phyloP scores from a whole-genome alignment of 1,284 basidiomycete genomes.

The Sporisorium reilianum region DNA sequence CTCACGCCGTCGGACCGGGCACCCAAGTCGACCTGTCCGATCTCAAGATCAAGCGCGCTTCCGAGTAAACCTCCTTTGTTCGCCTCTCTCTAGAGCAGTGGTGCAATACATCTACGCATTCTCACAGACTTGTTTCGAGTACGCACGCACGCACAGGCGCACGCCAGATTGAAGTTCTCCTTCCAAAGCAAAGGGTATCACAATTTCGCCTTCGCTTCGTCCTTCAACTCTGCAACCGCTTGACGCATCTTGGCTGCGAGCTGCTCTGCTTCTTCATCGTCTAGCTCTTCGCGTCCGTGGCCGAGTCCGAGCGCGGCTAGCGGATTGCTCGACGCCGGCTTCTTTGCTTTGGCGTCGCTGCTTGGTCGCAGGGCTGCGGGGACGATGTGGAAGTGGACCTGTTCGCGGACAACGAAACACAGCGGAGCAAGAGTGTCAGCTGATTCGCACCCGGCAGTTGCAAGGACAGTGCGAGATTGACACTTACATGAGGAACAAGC shows the following conservation, averaged over 20 bases:
- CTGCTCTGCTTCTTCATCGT: slow-evolving; percentile 52
- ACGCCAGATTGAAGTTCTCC: too few relatives aligned
- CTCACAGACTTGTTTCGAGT: background rate
- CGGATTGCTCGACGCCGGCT: slow-evolving; percentile 20
- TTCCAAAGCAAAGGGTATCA: slow-evolving; percentile 8
- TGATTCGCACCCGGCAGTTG: background rate
- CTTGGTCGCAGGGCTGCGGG: slow-evolving; percentile 75
- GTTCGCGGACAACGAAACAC: background rate
- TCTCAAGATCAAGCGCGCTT: slow-evolving; percentile 60
- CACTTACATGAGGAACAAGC: slow-evolving; percentile 79
- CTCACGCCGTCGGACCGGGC: slow-evolving; percentile 54
- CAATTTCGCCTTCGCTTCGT: slow-evolving; percentile 22
- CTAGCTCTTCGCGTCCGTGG: slow-evolving; percentile 59
- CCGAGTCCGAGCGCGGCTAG: slow-evolving; percentile 41
- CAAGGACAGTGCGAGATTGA: background rate
- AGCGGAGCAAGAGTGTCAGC: slow-evolving; percentile 6
- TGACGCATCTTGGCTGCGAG: slow-evolving; percentile 32
- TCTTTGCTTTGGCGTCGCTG: slow-evolving; percentile 14
- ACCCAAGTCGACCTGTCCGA: slow-evolving; percentile 61
- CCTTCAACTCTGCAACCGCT: slow-evolving; percentile 13
- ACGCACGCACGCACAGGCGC: background rate
- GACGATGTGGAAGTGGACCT: slow-evolving; percentile 84
- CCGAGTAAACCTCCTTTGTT: slow-evolving; percentile 23
- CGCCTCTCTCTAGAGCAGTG: slow-evolving; percentile 1
- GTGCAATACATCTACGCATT: slow-evolving; percentile 25